Conservation (phyloP, 2,329 filamentous ascomycete species). For the Monosporascus ibericus region DNA sequence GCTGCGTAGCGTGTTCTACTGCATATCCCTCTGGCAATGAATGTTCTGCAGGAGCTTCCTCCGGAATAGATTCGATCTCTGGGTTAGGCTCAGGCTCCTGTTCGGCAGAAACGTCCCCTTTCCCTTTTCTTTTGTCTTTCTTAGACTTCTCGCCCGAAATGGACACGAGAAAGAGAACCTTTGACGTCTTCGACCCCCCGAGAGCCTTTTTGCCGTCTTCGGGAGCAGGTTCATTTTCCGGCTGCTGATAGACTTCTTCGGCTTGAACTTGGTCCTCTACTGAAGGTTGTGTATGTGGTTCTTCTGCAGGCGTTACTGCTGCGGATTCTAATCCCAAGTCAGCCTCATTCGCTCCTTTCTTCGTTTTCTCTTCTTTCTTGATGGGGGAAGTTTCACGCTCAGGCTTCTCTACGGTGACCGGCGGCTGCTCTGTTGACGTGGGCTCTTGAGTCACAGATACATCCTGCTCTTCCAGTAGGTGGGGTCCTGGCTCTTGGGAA, state of each 20-base stretch:
- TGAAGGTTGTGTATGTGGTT: neutral
- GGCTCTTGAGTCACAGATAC: constrained; percentile 1
- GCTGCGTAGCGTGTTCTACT: constrained; percentile 2
- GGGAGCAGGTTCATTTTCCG: constrained; percentile 3
- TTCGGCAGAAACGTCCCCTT: constrained; percentile 10
- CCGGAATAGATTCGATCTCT: constrained; percentile 2
- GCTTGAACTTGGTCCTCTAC: neutral
- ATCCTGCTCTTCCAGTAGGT: neutral
- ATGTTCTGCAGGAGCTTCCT: neutral
- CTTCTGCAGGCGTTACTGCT: neutral
- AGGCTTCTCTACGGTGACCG: constrained; percentile 1
- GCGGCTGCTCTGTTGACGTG: constrained; percentile 1
- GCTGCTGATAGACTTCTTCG: neutral
- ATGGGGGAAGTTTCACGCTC: constrained; percentile 11
- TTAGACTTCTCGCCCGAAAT: neutral
- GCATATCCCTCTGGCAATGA: neutral
- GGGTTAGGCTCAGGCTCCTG: constrained; percentile 4
- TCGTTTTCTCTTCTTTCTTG: constrained; percentile 22
- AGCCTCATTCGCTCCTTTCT: constrained; percentile 2
- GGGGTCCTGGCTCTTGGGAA: constrained; percentile 7
- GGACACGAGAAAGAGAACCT: neutral
- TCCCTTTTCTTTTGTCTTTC: constrained; percentile 28
- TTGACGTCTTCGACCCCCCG: neutral
- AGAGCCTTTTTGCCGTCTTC: constrained; percentile 2
- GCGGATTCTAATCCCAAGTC: neutral